phyloP scores from a whole-genome alignment of 108 stramenopile species.

The Skeletonema tropicum region DNA sequence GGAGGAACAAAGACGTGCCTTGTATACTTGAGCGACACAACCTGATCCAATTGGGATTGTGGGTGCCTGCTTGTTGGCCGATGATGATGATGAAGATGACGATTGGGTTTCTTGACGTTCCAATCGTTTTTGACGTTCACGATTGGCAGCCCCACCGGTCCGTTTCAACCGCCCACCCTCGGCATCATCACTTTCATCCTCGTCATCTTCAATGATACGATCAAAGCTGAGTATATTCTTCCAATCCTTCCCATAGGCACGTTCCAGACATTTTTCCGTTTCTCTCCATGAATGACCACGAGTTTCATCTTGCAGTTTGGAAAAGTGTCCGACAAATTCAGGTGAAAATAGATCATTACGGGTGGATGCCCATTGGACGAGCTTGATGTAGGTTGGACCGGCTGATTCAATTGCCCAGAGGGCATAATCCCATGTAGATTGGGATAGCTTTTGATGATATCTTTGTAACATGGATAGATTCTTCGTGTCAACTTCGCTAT shows the following conservation, averaged over 20 bases:
- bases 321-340: slow-evolving; percentile 84
- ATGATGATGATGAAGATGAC: neutral
- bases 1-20: slow-evolving; percentile 44
- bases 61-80: neutral
- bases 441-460: slow-evolving; percentile 13
- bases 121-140: slow-evolving; percentile 35
- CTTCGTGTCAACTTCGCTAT: neutral
- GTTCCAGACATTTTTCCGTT: slow-evolving; percentile 62
- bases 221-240: slow-evolving; percentile 39
- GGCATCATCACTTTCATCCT: slow-evolving; percentile 32
- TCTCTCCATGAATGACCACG: slow-evolving; percentile 77
- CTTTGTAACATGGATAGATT: neutral
- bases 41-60: slow-evolving; percentile 81
- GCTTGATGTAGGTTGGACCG: slow-evolving; percentile 92
- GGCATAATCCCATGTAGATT: slow-evolving; percentile 76
- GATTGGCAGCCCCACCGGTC: slow-evolving; percentile 26
- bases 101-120: slow-evolving; percentile 6
- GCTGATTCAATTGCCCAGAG: slow-evolving; percentile 89
- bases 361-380: slow-evolving; percentile 91
- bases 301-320: slow-evolving; percentile 85
- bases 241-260: slow-evolving; percentile 68
- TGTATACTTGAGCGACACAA: slow-evolving; percentile 92
- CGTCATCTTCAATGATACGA: slow-evolving; percentile 12
- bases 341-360: slow-evolving; percentile 88
- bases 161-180: slow-evolving; percentile 15